A percentile compares a stretch with the other conserved stretches of the same genome.
These are phyloP conservation scores for Vachellia collinsii DNA, from an alignment of 306 rosid genomes.

Conservation along the genomic window DNA sequence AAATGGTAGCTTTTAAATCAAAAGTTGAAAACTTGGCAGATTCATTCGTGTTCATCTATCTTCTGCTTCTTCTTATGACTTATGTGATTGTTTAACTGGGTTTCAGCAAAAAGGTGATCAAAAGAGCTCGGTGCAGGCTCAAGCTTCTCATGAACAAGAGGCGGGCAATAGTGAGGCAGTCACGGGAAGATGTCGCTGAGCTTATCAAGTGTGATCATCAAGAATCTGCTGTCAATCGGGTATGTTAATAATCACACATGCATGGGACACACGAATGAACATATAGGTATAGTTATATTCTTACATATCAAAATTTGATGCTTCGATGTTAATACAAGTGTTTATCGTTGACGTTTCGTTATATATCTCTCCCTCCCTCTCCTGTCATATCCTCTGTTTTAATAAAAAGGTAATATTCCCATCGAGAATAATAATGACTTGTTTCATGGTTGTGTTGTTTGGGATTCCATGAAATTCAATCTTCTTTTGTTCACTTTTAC, in stretches of 20 bases:
- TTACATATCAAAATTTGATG: neutral
- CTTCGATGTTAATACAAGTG: no score
- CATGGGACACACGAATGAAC: neutral
- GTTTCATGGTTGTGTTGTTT: neutral
- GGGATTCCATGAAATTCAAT: neutral
- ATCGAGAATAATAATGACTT: neutral
- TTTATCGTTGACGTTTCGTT: no score
- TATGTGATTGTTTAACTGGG: neutral
- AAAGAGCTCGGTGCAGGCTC: conserved; percentile 57
- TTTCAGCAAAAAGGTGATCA: conserved; percentile 66
- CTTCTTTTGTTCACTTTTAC: neutral
- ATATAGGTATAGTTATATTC: neutral
- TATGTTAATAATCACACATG: conserved; percentile 11
- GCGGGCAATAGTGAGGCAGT: conserved; percentile 50
- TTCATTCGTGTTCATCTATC: neutral
- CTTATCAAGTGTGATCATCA: conserved; percentile 53
- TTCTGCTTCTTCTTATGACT: neutral
- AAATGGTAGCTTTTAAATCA: conserved; percentile 51
- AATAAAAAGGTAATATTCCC: neutral
- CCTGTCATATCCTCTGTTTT: neutral
- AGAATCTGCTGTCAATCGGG: conserved; percentile 61
- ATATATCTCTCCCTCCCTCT: no score
- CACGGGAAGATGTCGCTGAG: conserved; percentile 55
- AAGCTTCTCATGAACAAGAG: conserved; percentile 64
- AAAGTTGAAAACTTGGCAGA: neutral